Percentiles rank a stretch among this genome's conserved stretches.
Evolutionary conservation across 2,329 filamentous ascomycete genomes (phyloP).

Genomic region (Pyricularia sp.): DNA sequence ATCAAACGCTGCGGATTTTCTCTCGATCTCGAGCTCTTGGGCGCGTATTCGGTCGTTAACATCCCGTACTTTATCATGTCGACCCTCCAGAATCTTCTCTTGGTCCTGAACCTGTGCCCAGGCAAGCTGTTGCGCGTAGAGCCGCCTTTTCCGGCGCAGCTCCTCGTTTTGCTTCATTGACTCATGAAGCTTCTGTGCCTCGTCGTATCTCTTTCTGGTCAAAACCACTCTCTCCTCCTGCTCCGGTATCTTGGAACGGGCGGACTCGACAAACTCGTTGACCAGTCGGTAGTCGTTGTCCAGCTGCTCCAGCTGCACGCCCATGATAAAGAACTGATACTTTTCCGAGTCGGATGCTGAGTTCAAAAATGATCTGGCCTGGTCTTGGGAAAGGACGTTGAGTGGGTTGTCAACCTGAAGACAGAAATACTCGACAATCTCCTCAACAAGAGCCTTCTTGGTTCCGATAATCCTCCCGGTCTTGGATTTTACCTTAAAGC

Average conservation of each 20-base stretch:
- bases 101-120: conserved; percentile 80
- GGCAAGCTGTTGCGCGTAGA: conserved; percentile 58
- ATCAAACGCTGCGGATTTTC: not conserved
- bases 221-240: conserved; percentile 54
- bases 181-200: conserved; percentile 55
- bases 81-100: conserved; percentile 42
- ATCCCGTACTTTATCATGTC: conserved; percentile 25
- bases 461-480: conserved; percentile 64
- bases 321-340: conserved; percentile 93
- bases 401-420: conserved; percentile 95
- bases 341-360: conserved; percentile 74
- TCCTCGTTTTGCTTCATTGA: conserved; percentile 56
- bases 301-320: conserved; percentile 85
- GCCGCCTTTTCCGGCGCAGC: conserved; percentile 50
- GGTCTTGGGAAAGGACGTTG: conserved; percentile 91
- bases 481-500: conserved; percentile 78
- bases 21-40: conserved; percentile 8
- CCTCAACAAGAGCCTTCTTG: conserved; percentile 80
- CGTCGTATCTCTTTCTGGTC: conserved; percentile 48
- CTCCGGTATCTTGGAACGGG: conserved; percentile 51
- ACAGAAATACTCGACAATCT: conserved; percentile 87
- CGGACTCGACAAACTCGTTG: conserved; percentile 67
- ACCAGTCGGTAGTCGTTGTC: conserved; percentile 86
- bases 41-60: conserved; percentile 35
- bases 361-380: conserved; percentile 87